Conservation (phyloP, 108 stramenopile species). For the Aurantiochytrium sp. region DNA sequence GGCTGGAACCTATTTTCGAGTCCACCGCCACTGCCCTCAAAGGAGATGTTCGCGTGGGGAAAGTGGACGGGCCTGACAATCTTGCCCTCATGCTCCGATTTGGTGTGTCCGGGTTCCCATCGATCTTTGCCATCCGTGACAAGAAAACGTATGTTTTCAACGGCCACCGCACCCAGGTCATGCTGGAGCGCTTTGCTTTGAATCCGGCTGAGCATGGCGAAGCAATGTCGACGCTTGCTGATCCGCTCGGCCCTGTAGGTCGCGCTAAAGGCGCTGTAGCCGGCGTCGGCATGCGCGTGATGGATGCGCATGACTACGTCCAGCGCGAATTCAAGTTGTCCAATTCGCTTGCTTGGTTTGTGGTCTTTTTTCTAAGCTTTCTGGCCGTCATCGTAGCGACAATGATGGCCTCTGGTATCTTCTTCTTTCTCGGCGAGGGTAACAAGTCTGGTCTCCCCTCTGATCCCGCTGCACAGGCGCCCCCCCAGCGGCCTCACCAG, state of each 20-base stretch:
- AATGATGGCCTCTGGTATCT: neutral
- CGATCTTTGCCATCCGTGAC: constrained; percentile 65
- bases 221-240: neutral
- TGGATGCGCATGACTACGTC: neutral
- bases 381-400: neutral
- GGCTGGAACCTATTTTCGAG: constrained; percentile 46
- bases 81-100: constrained; percentile 59
- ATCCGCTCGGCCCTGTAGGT: neutral
- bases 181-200: constrained; percentile 54
- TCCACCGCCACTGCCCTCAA: constrained; percentile 38
- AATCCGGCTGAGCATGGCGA: neutral
- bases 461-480: too few relatives aligned
- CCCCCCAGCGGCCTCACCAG: too few relatives aligned
- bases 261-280: neutral
- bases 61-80: constrained; percentile 63
- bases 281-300: neutral
- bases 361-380: neutral
- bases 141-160: constrained; percentile 64
- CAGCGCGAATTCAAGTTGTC: neutral
- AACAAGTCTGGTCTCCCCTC: too few relatives aligned
- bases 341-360: neutral
- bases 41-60: constrained; percentile 62
- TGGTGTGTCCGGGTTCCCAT: constrained; percentile 59
- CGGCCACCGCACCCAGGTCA: constrained; percentile 46
- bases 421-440: neutral